phyloP scores from a whole-genome alignment of 2,329 filamentous ascomycete species.

The Neonectria punicea region DNA sequence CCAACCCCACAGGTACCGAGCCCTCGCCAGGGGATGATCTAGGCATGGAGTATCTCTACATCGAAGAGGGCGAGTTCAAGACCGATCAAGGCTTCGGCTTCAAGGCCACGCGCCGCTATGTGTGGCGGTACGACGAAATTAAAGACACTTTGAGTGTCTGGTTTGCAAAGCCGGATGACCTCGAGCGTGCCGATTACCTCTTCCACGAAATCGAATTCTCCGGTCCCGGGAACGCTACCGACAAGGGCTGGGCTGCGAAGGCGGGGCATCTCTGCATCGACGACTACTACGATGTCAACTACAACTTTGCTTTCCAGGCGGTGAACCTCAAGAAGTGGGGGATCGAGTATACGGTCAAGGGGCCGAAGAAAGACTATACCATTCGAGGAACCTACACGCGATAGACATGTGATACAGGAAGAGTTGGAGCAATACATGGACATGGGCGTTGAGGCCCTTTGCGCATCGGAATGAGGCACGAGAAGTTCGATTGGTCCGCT shows the following conservation, averaged over 20 bases:
- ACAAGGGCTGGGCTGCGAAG: slow-evolving; percentile 69
- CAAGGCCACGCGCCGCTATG: slow-evolving; percentile 72
- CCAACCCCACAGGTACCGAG: slow-evolving; percentile 23
- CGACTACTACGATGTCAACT: slow-evolving; percentile 77
- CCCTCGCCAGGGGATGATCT: slow-evolving; percentile 43
- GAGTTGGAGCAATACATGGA: neutral
- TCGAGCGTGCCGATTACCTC: slow-evolving; percentile 73
- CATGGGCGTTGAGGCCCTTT: neutral
- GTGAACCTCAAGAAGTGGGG: slow-evolving; percentile 68
- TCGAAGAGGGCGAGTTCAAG: slow-evolving; percentile 73
- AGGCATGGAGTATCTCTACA: slow-evolving; percentile 73
- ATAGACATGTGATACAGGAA: slow-evolving; percentile 24
- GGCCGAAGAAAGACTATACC: slow-evolving; percentile 79
- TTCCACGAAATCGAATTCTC: slow-evolving; percentile 79
- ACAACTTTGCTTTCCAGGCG: slow-evolving; percentile 72
- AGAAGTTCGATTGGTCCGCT: neutral
- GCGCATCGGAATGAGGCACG: neutral
- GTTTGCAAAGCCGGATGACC: slow-evolving; percentile 75
- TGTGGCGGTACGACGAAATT: slow-evolving; percentile 75
- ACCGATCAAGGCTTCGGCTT: slow-evolving; percentile 67
- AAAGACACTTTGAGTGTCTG: slow-evolving; percentile 74
- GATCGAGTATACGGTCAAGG: slow-evolving; percentile 73
- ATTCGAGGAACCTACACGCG: slow-evolving; percentile 65
- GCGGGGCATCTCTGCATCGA: slow-evolving; percentile 77
- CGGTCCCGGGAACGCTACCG: slow-evolving; percentile 45